Base-by-base conservation (phyloP, 2,329 filamentous ascomycete genomes). In the Colletotrichum lini region DNA sequence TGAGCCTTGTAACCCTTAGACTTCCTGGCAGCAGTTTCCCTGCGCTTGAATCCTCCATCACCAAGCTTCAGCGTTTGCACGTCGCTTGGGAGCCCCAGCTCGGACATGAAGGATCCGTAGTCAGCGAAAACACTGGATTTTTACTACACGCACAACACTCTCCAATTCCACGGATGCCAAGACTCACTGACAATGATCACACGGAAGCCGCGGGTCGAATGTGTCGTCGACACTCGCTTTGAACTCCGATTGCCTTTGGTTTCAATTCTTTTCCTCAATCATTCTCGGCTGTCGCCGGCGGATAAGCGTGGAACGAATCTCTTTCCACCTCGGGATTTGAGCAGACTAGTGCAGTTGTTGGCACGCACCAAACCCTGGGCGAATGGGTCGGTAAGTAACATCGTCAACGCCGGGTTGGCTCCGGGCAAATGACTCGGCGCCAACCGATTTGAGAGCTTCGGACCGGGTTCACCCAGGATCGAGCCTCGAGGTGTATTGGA, bases 371-470 rank as follows among this genome's bases (percentile, higher is more conserved):
- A 56, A 40, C 44, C 30, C 35, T 26, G 30, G 50, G 42, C 15
- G 54, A 35, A 16, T 35, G 45, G 49, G 35, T 23, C 4, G 56
- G 65, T 62, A 52, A 62, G 64, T 70, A 68, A 68, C 53, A 45
- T 58, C 45, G 52, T 61, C 50, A 68, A 63, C 38, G 26, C 45
- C 58, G 68, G 58, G 60, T 53, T 57, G n/a, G 45, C 57, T 68
- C 65, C 58, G 30, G 15, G 45, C 58, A 52, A 68, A 62, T 71
- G 68, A 71, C 68, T 71, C 68, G 68, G 58, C 65, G 68, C 38
- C 68, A 68, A 40, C 58, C 65, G 58, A 68, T 49, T 45, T 58
- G 45, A 35, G 44, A 59, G 65, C 26, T 40, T 68, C 66, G 26
- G 58, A 47, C 65, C n/a, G 40, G 68, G 58, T 67, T 68, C 49